Conservation (phyloP, 805 yeast genomes). For the Ogataea nonfermentans region DNA sequence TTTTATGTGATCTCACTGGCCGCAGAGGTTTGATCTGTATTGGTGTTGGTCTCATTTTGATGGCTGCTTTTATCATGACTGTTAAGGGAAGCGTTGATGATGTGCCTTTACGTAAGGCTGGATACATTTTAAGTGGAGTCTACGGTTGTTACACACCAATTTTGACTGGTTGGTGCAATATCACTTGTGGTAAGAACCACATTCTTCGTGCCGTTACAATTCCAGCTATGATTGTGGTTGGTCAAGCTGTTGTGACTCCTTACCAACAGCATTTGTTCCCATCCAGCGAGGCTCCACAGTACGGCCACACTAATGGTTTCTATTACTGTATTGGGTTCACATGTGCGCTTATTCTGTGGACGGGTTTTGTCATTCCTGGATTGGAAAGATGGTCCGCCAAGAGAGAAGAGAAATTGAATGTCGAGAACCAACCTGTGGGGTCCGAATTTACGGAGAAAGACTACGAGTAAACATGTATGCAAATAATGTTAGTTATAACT, state of each 20-base stretch:
- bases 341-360: conserved; percentile 23
- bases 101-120: conserved; percentile 24
- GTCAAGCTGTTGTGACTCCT: conserved; percentile 28
- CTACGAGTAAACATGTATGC: neutral
- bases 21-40: conserved; percentile 36
- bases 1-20: conserved; percentile 25
- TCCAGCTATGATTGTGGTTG: conserved; percentile 28
- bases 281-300: conserved; percentile 33
- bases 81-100: conserved; percentile 13
- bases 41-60: conserved; percentile 44
- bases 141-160: conserved; percentile 55
- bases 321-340: conserved; percentile 28
- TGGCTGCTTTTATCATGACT: conserved; percentile 34
- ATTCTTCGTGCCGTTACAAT: conserved; percentile 28
- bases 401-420: conserved; percentile 6
- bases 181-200: conserved; percentile 40
- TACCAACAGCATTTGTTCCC: conserved; percentile 33
- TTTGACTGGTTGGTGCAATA: conserved; percentile 63
- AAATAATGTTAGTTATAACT: neutral
- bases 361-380: conserved; percentile 24
- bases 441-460: conserved; percentile 1
- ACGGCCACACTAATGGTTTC: conserved; percentile 28
- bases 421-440: neutral
- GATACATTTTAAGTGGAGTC: conserved; percentile 24
- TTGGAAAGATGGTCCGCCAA: conserved; percentile 16